Conservation (phyloP, 169 alveolate genomes). For the Plasmodium knowlesi region DNA sequence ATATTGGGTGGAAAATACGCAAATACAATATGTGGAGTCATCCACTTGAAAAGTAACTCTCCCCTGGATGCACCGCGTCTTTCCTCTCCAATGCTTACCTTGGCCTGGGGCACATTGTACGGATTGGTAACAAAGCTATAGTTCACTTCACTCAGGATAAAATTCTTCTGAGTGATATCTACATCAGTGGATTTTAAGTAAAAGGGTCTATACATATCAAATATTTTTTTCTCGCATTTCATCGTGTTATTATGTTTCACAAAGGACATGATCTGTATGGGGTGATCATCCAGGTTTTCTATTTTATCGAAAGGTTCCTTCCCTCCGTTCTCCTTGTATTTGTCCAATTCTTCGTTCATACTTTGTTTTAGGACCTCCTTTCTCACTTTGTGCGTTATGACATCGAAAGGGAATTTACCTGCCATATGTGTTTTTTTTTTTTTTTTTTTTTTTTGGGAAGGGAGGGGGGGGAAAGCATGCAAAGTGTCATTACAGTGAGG, state of each 20-base stretch:
- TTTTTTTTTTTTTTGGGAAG: no score
- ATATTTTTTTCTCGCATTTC: slow-evolving; percentile 68
- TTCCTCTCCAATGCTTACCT: neutral
- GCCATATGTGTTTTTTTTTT: no score
- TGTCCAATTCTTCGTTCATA: slow-evolving; percentile 53
- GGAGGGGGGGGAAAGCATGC: neutral
- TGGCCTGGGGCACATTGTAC: slow-evolving; percentile 28
- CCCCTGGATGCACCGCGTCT: neutral
- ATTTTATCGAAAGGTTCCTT: slow-evolving; percentile 1
- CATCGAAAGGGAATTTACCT: slow-evolving; percentile 73
- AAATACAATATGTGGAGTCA: neutral
- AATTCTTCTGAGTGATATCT: neutral
- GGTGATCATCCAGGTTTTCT: slow-evolving; percentile 11
- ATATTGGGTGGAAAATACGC: neutral
- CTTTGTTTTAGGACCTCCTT: slow-evolving; percentile 43
- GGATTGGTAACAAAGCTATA: slow-evolving; percentile 49
- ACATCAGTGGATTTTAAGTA: slow-evolving; percentile 40
- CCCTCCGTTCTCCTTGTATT: slow-evolving; percentile 1
- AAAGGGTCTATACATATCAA: slow-evolving; percentile 57
- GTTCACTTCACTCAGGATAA: slow-evolving; percentile 24
- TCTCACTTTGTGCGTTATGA: slow-evolving; percentile 51
- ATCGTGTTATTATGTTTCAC: slow-evolving; percentile 20
- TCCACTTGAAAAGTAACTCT: neutral
- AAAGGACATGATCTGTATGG: slow-evolving; percentile 49
- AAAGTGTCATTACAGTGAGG: neutral